Evolutionary conservation across 164 flowering plant genomes (phyloP), one percentile per base, ranked within the genome.

Genomic region (Umbellularia californica): DNA sequence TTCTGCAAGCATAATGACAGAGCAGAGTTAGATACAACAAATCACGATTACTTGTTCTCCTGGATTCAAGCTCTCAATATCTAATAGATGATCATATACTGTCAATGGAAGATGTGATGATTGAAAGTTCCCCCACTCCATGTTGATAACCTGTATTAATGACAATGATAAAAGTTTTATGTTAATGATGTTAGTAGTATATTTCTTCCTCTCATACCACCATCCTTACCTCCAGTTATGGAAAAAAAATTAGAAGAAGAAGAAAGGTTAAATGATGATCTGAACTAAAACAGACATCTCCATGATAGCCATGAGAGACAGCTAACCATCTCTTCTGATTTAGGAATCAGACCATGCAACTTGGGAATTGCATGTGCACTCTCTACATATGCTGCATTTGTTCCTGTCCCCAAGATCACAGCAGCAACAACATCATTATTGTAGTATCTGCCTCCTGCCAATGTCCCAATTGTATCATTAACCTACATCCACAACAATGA

Each of bases 331-430:
- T 95, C 96, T 75, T 91, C 97, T 50, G 94, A 90, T 78, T 90
- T 92, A n/a, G 98, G 97, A 25, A 88, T 83, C 72, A 80, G 87
- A 74, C 97, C 97, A 73, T 92, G 97, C 99, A 94, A 93, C 80
- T 95, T 95, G 33, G 99, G 97, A 85, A 95, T 95, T 68, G 97
- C 97, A 75, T 87, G 79, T 15, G 94, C 97, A 50, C 93, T 87
- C 80, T 95, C 99, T 25, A 95, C 94, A 87, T 95, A 95, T 35
- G 98, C 98, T 71, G 98, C 98, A 88, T 95, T 95, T 72, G 98
- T 92, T 77, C 98, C 99, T 71, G 99, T 95, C 58, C 99, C 99
- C 80, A 95, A 81, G 23, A 95, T 95, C 47, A 95, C 95, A 76
- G 97, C 99, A 78, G 89, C 94, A 79, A 84, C 70, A 17, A 90